Evolutionary conservation across 2,329 filamentous ascomycete species (phyloP), one percentile per base, ranked within the genome.

Genomic region (Proliferodiscus dingleyae): DNA sequence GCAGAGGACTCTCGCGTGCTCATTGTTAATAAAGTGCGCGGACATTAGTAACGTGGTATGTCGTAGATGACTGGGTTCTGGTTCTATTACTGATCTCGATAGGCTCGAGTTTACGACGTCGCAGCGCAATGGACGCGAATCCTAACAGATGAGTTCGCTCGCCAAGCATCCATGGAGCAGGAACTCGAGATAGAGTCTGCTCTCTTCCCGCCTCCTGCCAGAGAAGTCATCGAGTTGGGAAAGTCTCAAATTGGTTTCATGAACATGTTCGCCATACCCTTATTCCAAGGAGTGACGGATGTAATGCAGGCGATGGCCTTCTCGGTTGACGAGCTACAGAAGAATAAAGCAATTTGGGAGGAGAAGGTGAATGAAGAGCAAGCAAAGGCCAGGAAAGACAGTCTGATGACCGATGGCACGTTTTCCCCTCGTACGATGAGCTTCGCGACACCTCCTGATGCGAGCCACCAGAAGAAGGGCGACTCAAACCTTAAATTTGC

Each of bases 31-130:
- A 69, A 98, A 98, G 66, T 97, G 93, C 64, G 93, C 93, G 30
- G 93, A 98, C 66, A 97, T 98, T 62, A 96, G 91, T 70, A 98
- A 98, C 64, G 93, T 97, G 65, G 87, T 91, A 76, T 66, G 87
- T 83, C 28, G 24, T 9, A 16, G 10, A 11, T 10, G 4, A 16
- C 19, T 9, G 10, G 2, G 18, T 16, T 1, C 10, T 2, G 18
- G 11, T 40, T 37, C 15, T 33, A 26, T 15, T 43, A 40, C 57
- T 62, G 41, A 60, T 56, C 15, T 40, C 24, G 43, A n/a, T 52
- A 91, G 87, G 89, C 90, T 44, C 83, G 93, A 46, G 85, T 82
- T 46, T 90, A 93, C 64, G 77, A 85, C 46, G 81, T 89, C 21
- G 93, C 93, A 18, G 74, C 88, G 34, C 77, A 85, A 63, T 98